Base-by-base conservation (phyloP, 148 eudicot species). In the Persicaria maculosa region DNA sequence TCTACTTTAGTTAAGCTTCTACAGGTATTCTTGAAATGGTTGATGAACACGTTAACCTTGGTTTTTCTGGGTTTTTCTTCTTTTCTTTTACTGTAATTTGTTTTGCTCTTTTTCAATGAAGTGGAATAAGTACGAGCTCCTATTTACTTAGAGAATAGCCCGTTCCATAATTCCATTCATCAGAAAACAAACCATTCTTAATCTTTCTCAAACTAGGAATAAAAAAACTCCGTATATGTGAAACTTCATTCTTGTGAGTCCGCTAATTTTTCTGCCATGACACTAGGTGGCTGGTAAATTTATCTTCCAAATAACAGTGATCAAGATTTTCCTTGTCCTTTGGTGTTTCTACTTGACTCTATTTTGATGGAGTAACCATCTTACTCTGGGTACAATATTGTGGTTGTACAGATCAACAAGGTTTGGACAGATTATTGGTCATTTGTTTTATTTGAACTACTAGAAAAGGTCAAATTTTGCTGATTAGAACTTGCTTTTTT, bases 1-100 rank as follows among this genome's bases (percentile, higher is more conserved):
- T 90, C 99, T 74, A 95, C 97, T 19, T 85, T 96, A 68, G 77
- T 86, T 57, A 89, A 96, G 81, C 96, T 96, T 75, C 78, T 96
- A 64, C 97, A 92, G 99, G 99, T 92, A 47, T 14, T 52, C 14
- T 10, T 58, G 71, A 53, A 68, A 4, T 64, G 6, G 36, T 40
- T 12, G 36, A 0, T 14, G 46, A 45, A 2, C n/a, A 7, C 45
- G 31, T 64, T n/a, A 64, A 64, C 45, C 68, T 64, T 64, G 68
- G 44, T 0, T 36, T 10, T 64, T 36, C 44, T 25, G 68, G 44
- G 0, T 11, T 10, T 64, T 36, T 16, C 7, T 36, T 36, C 12
- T 31, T 31, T 64, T 4, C 5, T 31, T 22, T 2, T 10, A 9
- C 2, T 61, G 25, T 31, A 31, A 31, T 31, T 1, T 31, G 4